phyloP scores from a whole-genome alignment of 2,329 filamentous ascomycete species.

The Pochonia chlamydosporia region DNA sequence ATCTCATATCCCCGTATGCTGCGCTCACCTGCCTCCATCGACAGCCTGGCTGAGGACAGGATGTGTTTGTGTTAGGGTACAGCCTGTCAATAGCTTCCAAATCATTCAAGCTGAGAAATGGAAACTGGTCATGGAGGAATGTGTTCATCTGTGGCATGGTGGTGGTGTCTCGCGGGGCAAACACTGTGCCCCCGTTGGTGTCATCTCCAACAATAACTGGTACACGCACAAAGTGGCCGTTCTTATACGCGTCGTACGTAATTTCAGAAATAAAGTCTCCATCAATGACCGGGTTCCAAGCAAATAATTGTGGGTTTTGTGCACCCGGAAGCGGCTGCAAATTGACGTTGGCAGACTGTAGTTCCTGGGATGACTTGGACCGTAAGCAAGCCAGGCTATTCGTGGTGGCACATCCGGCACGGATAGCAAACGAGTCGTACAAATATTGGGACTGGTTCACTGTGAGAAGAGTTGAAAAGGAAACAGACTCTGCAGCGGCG shows the following conservation, averaged over 20 bases:
- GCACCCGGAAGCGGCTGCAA: neutral
- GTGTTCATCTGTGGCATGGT: constrained; percentile 16
- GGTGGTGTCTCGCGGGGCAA: constrained; percentile 17
- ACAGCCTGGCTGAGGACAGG: constrained; percentile 12
- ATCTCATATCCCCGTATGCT: constrained; percentile 15
- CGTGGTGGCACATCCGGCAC: constrained; percentile 34
- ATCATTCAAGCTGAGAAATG: constrained; percentile 13
- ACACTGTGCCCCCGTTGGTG: constrained; percentile 21
- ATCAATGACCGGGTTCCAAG: constrained; percentile 46
- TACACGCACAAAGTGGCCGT: constrained; percentile 41
- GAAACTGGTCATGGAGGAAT: constrained; percentile 14
- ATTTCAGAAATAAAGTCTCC: constrained; percentile 37
- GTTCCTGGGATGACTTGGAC: constrained; percentile 23
- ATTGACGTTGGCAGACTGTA: constrained; percentile 30
- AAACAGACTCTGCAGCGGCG: constrained; percentile 38
- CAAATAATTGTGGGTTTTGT: constrained; percentile 30
- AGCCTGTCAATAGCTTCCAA: constrained; percentile 15
- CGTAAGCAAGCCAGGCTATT: constrained; percentile 37
- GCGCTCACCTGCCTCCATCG: constrained; percentile 18
- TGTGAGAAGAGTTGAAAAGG: constrained; percentile 38
- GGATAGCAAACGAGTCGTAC: constrained; percentile 36
- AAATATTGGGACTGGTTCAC: constrained; percentile 38
- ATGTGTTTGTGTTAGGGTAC: constrained; percentile 15
- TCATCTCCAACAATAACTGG: constrained; percentile 36
- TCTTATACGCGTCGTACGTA: constrained; percentile 36